Percentiles rank a stretch among this genome's conserved stretches.
These are phyloP conservation scores for Ophiocordyceps polyrhachis-furcata DNA, from an alignment of 2,329 filamentous ascomycete species.

Conservation along the genomic window DNA sequence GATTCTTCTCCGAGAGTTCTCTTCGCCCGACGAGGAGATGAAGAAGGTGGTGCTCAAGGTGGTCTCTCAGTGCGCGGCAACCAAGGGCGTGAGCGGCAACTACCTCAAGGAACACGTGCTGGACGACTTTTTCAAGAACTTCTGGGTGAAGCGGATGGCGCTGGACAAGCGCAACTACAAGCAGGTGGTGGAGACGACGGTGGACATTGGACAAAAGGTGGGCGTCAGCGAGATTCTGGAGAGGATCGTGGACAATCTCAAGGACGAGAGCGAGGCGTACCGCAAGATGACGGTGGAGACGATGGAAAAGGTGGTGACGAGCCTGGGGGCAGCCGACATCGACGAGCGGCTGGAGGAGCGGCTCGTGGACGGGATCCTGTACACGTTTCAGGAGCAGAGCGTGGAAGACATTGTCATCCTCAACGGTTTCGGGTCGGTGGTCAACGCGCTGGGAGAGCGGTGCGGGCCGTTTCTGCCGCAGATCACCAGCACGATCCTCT, in stretches of 20 bases:
- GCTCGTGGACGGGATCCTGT: constrained; percentile 84
- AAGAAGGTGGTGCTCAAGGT: constrained; percentile 99
- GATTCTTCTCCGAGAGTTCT: constrained; percentile 86
- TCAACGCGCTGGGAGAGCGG: constrained; percentile 81
- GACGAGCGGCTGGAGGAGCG: constrained; percentile 82
- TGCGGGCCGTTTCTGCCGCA: constrained; percentile 95
- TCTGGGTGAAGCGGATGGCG: constrained; percentile 95
- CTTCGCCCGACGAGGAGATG: constrained; percentile 97
- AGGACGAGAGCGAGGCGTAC: constrained; percentile 95
- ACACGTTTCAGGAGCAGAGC: constrained; percentile 95
- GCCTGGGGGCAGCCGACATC: constrained; percentile 84
- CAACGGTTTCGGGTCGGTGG: constrained; percentile 93
- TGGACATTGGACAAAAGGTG: constrained; percentile 95
- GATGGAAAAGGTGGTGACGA: constrained; percentile 87
- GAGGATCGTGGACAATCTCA: constrained; percentile 82
- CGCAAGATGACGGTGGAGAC: constrained; percentile 99
- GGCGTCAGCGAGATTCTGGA: constrained; percentile 90
- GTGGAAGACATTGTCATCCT: constrained; percentile 92
- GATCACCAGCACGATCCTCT: constrained; percentile 91
- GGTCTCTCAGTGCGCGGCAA: constrained; percentile 85
- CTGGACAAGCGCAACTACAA: constrained; percentile 95
- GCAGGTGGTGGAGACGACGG: constrained; percentile 94
- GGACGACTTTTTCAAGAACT: constrained; percentile 94
- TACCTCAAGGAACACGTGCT: constrained; percentile 93
- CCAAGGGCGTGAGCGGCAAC: constrained; percentile 81